Base-by-base conservation (phyloP, 2,329 filamentous ascomycete genomes). In the Thelonectria olida region DNA sequence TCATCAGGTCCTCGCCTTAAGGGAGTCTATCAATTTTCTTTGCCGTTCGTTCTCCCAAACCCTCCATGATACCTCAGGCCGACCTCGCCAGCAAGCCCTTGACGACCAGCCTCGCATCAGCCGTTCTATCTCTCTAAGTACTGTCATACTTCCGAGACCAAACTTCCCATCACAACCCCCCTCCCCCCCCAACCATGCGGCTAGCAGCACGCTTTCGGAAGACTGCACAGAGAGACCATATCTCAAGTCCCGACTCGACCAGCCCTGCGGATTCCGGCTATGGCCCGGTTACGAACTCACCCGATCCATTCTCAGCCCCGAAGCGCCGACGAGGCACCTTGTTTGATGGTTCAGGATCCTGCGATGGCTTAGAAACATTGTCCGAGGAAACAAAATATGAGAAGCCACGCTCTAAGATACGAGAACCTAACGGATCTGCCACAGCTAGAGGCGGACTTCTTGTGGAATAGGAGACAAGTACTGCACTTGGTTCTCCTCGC, bases 261-360 rank as follows among this genome's bases (percentile, higher is more conserved):
- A 74, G 67, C 45, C 68, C 69, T 4, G 50, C 61, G 15, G 75
- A 75, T 38, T 75, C 75, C 17, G 73, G 70, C 15, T 77, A 77
- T 49, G 61, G 63, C 31, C 74, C 75, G 22, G 39, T 62, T 28
- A 72, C 74, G 10, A 61, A 65, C 20, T 64, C 63, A 3, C 54
- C 62, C 20, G 48, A 47, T 38, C 20, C 34, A 12, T 58, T 61
- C 4, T 53, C 55, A 4, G 41, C 12, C 17, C 39, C 23, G 17
- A 67, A 41, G 19, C 47, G 39, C 17, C 56, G 42, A 25, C 55
- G 25, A 17, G 54, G 62, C 10, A 44, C 36, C 28, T 44, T 57
- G 0, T 63, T 72, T 13, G 68, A 74, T 39, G 68, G 70, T 1
- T 54, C 69, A 5, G 54, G 60, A 9, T 62, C 61, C 9, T 54